Percentiles rank a stretch among this genome's conserved stretches.
Conservation (phyloP, 805 yeast species). For the Phaffomyces opuntiae region DNA sequence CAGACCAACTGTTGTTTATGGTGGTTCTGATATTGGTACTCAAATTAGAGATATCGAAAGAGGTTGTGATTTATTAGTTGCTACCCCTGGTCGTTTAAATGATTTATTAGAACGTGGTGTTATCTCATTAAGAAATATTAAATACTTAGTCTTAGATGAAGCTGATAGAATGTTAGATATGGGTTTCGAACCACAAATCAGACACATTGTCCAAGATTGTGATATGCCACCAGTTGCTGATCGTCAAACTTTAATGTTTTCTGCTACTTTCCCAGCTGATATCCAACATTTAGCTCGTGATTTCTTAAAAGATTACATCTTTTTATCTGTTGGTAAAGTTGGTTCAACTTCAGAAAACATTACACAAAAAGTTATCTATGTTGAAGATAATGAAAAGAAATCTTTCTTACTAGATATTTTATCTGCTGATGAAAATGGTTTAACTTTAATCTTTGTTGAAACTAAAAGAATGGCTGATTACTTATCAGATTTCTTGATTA, state of each 20-base stretch:
- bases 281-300: conserved; percentile 96
- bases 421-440: conserved; percentile 70
- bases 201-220: conserved; percentile 95
- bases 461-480: conserved; percentile 98
- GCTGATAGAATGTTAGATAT: conserved; percentile 99
- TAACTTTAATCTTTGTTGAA: conserved; percentile 93
- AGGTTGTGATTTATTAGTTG: conserved; percentile 95
- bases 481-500: conserved; percentile 84
- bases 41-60: conserved; percentile 85
- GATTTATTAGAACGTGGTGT: conserved; percentile 94
- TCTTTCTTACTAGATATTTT: conserved; percentile 84
- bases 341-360: conserved; percentile 99
- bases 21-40: conserved; percentile 91
- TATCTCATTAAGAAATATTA: conserved; percentile 82
- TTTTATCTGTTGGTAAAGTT: conserved; percentile 96
- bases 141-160: conserved; percentile 93
- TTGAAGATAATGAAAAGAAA: conserved; percentile 90
- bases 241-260: conserved; percentile 97
- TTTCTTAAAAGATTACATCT: conserved; percentile 91
- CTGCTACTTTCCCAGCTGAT: conserved; percentile 98
- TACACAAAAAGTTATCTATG: conserved; percentile 87
- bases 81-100: conserved; percentile 98
- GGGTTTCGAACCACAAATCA: conserved; percentile 99
- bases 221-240: conserved; percentile 91
- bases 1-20: conserved; percentile 91